These are phyloP conservation scores for Russula foetens DNA, from an alignment of 768 basidiomycete genomes.

Conservation along the genomic window DNA sequence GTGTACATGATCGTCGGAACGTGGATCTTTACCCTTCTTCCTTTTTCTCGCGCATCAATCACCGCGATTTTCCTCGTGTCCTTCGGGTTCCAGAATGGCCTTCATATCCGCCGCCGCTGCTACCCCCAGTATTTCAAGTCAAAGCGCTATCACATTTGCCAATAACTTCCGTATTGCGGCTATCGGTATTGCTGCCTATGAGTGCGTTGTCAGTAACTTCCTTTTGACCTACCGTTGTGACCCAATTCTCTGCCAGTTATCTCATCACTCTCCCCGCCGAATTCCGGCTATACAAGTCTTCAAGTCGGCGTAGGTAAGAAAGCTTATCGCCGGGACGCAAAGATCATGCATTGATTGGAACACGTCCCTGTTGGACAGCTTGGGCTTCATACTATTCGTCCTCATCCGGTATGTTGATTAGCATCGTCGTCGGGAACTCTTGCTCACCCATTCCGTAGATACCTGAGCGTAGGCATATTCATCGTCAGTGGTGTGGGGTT, in stretches of 20 bases:
- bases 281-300: constrained; percentile 10
- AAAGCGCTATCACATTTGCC: background rate
- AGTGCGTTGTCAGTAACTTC: constrained; percentile 1
- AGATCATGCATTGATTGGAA: background rate
- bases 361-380: background rate
- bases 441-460: constrained; percentile 26
- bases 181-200: constrained; percentile 15
- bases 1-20: background rate
- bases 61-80: background rate
- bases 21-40: background rate
- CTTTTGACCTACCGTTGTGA: background rate
- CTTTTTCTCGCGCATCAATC: background rate
- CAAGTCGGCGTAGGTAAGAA: background rate
- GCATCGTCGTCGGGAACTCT: background rate
- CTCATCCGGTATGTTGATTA: constrained; percentile 12
- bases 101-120: background rate
- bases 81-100: background rate
- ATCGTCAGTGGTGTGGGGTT: constrained; percentile 50
- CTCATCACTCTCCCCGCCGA: constrained; percentile 17
- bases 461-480: constrained; percentile 39
- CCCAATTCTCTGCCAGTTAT: constrained; percentile 4
- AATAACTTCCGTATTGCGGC: constrained; percentile 17
- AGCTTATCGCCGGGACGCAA: background rate
- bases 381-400: constrained; percentile 13
- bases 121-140: background rate